phyloP scores from a whole-genome alignment of 225 moss, liverwort and hornwort species.

The Marchantia paleacea region DNA sequence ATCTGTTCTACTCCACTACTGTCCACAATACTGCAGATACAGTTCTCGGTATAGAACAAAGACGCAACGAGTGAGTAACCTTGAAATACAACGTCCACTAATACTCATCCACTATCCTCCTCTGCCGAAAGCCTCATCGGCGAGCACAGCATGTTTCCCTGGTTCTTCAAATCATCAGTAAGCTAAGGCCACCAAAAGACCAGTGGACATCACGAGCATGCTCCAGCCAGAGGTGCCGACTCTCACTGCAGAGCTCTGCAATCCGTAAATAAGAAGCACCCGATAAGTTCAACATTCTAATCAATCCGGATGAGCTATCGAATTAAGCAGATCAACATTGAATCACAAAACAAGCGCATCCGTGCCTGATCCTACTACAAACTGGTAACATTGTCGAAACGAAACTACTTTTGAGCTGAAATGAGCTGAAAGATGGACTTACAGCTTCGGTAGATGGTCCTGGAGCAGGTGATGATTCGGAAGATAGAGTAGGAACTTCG shows the following conservation, averaged over 20 bases:
- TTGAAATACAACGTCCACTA: not conserved
- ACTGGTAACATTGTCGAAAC: not conserved
- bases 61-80: not conserved
- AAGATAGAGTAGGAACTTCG: not conserved
- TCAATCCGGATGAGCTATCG: no score
- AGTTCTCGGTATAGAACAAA: no score
- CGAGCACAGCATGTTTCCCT: not conserved
- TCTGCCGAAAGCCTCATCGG: not conserved
- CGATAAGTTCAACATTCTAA: not conserved
- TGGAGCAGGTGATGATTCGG: not conserved
- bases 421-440: not conserved
- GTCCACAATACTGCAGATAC: no score
- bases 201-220: not conserved
- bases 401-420: not conserved
- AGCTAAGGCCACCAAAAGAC: not conserved
- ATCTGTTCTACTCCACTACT: no score
- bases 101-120: not conserved
- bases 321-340: not conserved
- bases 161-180: not conserved
- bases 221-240: conserved; percentile 1
- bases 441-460: not conserved
- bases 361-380: not conserved
- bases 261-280: not conserved
- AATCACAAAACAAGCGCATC: not conserved
- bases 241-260: not conserved